Percentiles rank a stretch among this genome's conserved stretches.
Conservation (phyloP, 805 yeast genomes). For the Candida khao-thaluensis region DNA sequence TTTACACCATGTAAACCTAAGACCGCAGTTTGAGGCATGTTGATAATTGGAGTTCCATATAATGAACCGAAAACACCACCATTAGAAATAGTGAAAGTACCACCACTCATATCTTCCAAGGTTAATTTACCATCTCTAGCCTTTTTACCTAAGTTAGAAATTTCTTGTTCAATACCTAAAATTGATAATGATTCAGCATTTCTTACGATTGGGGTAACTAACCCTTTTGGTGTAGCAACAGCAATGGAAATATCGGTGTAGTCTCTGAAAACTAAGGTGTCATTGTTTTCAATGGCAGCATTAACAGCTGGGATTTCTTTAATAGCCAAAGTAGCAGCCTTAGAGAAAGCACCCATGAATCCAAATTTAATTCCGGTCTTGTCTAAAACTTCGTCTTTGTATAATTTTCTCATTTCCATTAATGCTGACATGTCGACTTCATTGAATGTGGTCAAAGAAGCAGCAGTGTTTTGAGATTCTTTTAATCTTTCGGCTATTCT, state of each 20-base stretch:
- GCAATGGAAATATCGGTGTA: constrained; percentile 95
- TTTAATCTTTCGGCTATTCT: constrained; percentile 98
- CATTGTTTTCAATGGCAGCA: constrained; percentile 89
- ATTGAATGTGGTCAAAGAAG: constrained; percentile 95
- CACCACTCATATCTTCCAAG: constrained; percentile 98
- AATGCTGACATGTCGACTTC: constrained; percentile 95
- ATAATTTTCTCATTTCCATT: constrained; percentile 90
- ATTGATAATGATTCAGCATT: constrained; percentile 90
- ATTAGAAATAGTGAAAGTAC: constrained; percentile 97
- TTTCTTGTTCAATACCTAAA: constrained; percentile 87
- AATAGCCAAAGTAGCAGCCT: constrained; percentile 89
- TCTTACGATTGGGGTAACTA: constrained; percentile 96
- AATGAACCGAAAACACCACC: constrained; percentile 99
- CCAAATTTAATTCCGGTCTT: constrained; percentile 94
- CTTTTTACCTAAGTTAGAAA: constrained; percentile 75
- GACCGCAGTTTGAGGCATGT: constrained; percentile 97
- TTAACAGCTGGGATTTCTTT: constrained; percentile 94
- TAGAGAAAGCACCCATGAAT: constrained; percentile 97
- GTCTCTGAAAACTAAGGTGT: constrained; percentile 93
- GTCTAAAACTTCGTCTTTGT: constrained; percentile 95
- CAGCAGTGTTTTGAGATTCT: constrained; percentile 99
- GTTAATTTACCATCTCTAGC: constrained; percentile 97
- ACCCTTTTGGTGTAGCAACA: constrained; percentile 98
- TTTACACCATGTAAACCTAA: constrained; percentile 96
- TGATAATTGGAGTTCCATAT: constrained; percentile 97